Percentiles rank a stretch among this genome's conserved stretches.
These are phyloP conservation scores for Dipodascus geniculatus DNA, from an alignment of 805 yeast species.

Conservation along the genomic window DNA sequence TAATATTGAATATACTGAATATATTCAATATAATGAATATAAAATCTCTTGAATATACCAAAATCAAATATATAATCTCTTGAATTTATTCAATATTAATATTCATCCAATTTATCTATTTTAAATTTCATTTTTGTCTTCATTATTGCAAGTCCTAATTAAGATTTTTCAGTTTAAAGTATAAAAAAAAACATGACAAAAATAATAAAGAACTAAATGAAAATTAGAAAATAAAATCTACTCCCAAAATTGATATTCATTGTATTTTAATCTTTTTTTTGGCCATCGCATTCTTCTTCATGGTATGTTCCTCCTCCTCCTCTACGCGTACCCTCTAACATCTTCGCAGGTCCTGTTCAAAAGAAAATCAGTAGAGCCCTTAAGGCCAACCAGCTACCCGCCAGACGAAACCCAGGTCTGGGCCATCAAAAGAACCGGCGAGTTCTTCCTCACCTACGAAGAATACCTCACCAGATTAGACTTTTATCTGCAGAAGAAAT, in stretches of 20 bases:
- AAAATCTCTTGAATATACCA: too few species aligned
- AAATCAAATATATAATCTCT: too few species aligned
- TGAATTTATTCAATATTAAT: too few species aligned
- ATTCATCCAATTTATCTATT: too few species aligned
- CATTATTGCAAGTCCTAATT: too few species aligned
- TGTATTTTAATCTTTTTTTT: not conserved
- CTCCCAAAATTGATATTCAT: not conserved
- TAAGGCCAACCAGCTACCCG: conserved; percentile 17
- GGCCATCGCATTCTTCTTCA: not conserved
- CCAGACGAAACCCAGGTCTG: conserved; percentile 48
- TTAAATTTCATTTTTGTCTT: too few species aligned
- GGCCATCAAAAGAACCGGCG: conserved; percentile 74
- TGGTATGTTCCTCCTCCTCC: not conserved
- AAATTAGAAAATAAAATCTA: not conserved
- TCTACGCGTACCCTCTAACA: not conserved
- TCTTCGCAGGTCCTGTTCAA: conserved; percentile 26
- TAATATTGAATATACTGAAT: too few species aligned
- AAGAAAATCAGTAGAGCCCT: conserved; percentile 24
- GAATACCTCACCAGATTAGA: conserved; percentile 39
- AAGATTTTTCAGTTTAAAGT: not conserved
- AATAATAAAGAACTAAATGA: too few species aligned
- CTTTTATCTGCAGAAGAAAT: conserved; percentile 42
- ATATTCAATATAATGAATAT: too few species aligned
- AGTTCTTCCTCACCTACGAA: conserved; percentile 73
- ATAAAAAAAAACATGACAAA: not conserved